Conservation (phyloP, 2,329 filamentous ascomycete species). For the Geosmithia morbida region DNA sequence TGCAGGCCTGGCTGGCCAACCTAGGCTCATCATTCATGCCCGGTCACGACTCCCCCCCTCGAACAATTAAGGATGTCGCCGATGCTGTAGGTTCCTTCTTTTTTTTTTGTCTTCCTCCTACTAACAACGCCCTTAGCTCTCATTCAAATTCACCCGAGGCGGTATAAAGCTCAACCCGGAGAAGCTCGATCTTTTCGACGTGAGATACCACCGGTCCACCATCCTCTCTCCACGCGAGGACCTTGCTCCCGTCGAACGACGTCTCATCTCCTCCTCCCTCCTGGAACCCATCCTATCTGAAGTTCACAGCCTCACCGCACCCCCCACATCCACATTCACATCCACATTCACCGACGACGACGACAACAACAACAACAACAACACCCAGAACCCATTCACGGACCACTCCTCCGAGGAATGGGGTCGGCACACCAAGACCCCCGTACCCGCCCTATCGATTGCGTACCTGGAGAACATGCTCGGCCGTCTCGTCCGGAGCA, state of each 20-base stretch:
- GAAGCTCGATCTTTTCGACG: constrained; percentile 59
- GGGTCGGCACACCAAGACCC: neutral
- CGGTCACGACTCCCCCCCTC: constrained; percentile 11
- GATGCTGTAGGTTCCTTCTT: constrained; percentile 36
- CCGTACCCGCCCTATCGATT: neutral
- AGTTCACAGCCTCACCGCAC: neutral
- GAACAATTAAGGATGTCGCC: constrained; percentile 53
- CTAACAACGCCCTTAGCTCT: constrained; percentile 47
- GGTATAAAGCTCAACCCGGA: constrained; percentile 70
- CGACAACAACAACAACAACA: too few relatives aligned
- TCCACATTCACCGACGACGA: too few relatives aligned
- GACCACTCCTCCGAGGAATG: neutral
- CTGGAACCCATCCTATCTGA: neutral
- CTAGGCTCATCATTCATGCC: constrained; percentile 28
- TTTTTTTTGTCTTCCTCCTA: neutral
- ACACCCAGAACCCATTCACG: neutral
- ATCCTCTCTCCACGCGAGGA: neutral
- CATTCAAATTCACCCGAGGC: constrained; percentile 78
- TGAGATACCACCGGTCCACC: neutral
- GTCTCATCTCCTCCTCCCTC: neutral
- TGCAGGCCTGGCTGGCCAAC: constrained; percentile 72
- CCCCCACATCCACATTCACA: too few relatives aligned
- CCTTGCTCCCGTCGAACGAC: neutral
- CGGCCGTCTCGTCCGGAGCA: constrained; percentile 6
- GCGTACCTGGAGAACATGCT: neutral